phyloP scores from a whole-genome alignment of 2,329 filamentous ascomycete species.

The Pezicula carpinea region DNA sequence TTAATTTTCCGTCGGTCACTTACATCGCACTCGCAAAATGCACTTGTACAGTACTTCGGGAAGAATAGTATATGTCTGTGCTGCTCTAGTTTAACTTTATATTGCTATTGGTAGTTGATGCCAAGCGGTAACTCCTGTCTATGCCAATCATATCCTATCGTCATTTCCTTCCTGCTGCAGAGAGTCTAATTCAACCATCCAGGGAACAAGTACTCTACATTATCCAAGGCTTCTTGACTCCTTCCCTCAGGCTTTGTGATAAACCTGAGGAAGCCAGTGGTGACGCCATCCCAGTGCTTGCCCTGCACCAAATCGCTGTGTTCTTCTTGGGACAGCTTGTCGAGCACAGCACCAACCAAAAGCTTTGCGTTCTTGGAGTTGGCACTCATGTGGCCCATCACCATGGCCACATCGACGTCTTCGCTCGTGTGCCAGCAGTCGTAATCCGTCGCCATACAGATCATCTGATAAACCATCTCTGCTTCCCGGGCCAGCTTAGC shows the following conservation, averaged over 20 bases:
- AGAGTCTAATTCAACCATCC: conserved; percentile 35
- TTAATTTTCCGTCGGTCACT: background rate
- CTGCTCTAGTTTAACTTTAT: too few species aligned
- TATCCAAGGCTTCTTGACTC: conserved; percentile 69
- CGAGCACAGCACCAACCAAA: conserved; percentile 81
- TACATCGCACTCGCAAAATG: too few species aligned
- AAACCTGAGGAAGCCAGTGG: conserved; percentile 71
- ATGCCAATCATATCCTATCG: background rate
- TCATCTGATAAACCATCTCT: conserved; percentile 95
- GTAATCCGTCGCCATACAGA: conserved; percentile 99
- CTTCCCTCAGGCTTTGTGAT: conserved; percentile 79
- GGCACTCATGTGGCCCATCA: conserved; percentile 92
- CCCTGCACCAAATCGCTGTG: conserved; percentile 71
- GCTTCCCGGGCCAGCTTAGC: conserved; percentile 95
- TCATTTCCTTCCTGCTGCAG: background rate
- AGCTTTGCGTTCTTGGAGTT: conserved; percentile 84
- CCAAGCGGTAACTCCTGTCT: background rate
- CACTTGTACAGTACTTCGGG: too few species aligned
- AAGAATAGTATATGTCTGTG: too few species aligned
- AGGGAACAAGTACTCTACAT: conserved; percentile 82
- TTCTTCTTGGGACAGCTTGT: conserved; percentile 76
- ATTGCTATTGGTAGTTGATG: conserved; percentile 7
- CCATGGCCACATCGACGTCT: conserved; percentile 93
- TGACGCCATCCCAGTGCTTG: conserved; percentile 74
- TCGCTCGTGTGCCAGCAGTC: conserved; percentile 90